Conservation (phyloP, 129 eudicot species). For the Artemisia argyi region DNA sequence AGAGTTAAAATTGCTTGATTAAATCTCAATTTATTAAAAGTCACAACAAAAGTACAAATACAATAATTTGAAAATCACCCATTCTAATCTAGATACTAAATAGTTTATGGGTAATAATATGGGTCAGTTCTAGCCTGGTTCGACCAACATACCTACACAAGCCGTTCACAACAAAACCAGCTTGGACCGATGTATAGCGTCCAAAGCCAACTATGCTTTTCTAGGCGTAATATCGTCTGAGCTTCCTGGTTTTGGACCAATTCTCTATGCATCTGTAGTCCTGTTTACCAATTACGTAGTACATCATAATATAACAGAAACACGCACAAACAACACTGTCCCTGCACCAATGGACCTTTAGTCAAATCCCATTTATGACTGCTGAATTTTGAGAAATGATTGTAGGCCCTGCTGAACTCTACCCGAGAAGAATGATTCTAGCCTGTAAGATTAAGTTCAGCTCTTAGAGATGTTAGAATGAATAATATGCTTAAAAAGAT, state of each 20-base stretch:
- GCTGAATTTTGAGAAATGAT: slow-evolving; percentile 59
- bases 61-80: background rate
- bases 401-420: slow-evolving; percentile 72
- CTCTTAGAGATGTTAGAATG: background rate
- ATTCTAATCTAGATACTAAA: background rate
- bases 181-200: background rate
- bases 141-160: slow-evolving; percentile 14
- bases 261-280: background rate
- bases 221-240: slow-evolving; percentile 7
- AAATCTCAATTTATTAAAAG: background rate
- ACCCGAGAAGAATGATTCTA: slow-evolving; percentile 68
- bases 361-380: slow-evolving; percentile 22
- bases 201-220: slow-evolving; percentile 14
- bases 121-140: slow-evolving; percentile 2
- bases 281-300: slow-evolving; percentile 8
- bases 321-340: background rate
- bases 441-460: slow-evolving; percentile 42
- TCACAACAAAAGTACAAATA: slow-evolving; percentile 4
- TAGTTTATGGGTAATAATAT: no score
- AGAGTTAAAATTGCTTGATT: background rate
- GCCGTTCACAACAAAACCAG: background rate
- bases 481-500: background rate
- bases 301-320: slow-evolving; percentile 7
- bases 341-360: background rate
- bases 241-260: background rate